These are phyloP conservation scores for Pyrus hybrid DNA, from an alignment of 331 rosid species.

Conservation along the genomic window DNA sequence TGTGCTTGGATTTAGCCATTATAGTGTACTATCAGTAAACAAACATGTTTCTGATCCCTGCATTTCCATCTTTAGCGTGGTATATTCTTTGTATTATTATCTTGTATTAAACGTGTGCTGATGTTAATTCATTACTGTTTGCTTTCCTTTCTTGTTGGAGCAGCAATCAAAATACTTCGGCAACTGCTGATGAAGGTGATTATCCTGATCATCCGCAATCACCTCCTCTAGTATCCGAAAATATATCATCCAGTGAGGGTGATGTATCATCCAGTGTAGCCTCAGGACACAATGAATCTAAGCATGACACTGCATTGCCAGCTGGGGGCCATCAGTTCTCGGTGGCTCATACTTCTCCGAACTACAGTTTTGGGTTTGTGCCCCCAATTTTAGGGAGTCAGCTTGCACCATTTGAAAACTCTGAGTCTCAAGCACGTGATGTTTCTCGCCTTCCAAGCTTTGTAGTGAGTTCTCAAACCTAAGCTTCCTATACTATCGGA, in stretches of 20 bases:
- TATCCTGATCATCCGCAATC: conserved; percentile 62
- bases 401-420: conserved; percentile 63
- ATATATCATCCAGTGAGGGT: conserved; percentile 50
- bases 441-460: conserved; percentile 68
- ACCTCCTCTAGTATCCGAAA: conserved; percentile 44
- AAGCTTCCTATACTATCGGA: not conserved
- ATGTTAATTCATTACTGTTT: not conserved
- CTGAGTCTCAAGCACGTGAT: conserved; percentile 73
- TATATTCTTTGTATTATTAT: conserved; percentile 5
- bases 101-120: not conserved
- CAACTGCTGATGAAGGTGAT: conserved; percentile 50
- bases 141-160: conserved; percentile 8
- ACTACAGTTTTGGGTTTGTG: conserved; percentile 64
- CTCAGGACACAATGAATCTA: conserved; percentile 52
- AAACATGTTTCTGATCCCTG: not conserved
- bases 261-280: conserved; percentile 62
- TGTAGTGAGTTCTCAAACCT: conserved; percentile 48
- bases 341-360: conserved; percentile 47
- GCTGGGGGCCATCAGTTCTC: conserved; percentile 72
- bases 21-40: conserved; percentile 2
- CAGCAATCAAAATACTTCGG: conserved; percentile 51
- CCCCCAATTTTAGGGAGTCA: conserved; percentile 76
- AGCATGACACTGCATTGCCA: conserved; percentile 56
- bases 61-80: conserved; percentile 8
- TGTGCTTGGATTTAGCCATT: not conserved